Evolutionary conservation across 1,284 basidiomycete species (phyloP), one percentile per base, ranked within the genome.

Genomic region (Trametes sp.): DNA sequence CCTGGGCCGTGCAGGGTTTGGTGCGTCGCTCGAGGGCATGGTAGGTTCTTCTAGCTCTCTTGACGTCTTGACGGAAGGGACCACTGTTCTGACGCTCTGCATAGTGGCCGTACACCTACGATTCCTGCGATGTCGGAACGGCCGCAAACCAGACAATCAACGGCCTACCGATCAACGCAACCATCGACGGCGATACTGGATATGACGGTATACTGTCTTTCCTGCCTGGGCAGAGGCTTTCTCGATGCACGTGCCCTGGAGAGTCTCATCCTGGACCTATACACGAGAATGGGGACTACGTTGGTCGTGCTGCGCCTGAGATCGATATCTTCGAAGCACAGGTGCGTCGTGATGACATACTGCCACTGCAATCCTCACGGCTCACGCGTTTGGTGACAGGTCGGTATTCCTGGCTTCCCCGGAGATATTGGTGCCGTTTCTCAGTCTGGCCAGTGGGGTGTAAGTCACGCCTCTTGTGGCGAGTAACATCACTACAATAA

Each of bases 201-300:
- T 66, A 73, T 57, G 73, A 71, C 51, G 73, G 56, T 45, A 77
- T 72, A 44, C 73, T 86, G 24, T 92, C 89, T 45, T 90, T 81
- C 71, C 84, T 94, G 24, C 92, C 92, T 4, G 95, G 95, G 0
- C 89, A 90, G 69, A 80, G 85, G 35, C 74, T 88, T 16, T 94
- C 92, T 6, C 83, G 90, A 0, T 97, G 95, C 76, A 95, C 94
- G 0, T 97, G 95, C 73, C 80, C 87, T 0, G 84, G 84, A 21
- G 86, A 88, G 55, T 86, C 88, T 46, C 95, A 97, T 71, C 95
- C 95, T 0, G 95, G 95, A 0, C 95, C 94, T 14, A 80, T 71
- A 36, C 76, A 78, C 54, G 64, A 69, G 31, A 82, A 85, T 68
- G 84, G 84, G 19, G 83, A 84, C 11, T 89, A 82, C 57, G 84